Conservation (phyloP, 352 stramenopile genomes). For the Phytophthora gonapodyides region DNA sequence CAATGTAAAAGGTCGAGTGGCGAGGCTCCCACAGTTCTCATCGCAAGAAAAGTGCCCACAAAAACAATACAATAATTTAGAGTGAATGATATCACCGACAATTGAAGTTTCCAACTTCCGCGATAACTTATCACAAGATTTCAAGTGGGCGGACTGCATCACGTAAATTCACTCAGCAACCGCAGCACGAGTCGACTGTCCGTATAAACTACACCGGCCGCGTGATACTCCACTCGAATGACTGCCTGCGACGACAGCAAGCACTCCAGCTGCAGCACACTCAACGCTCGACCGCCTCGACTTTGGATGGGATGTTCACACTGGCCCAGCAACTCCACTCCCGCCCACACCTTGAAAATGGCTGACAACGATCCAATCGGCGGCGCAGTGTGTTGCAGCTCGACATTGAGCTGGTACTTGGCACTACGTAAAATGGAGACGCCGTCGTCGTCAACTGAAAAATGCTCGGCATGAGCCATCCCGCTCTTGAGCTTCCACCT, state of each 20-base stretch:
- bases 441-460: constrained; percentile 37
- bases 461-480: constrained; percentile 22
- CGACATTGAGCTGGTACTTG: constrained; percentile 42
- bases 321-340: constrained; percentile 23
- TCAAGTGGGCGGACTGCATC: too few species aligned
- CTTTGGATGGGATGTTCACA: constrained; percentile 24
- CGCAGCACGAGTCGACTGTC: constrained; percentile 27
- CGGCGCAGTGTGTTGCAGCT: constrained; percentile 30
- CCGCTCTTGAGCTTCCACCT: constrained; percentile 35
- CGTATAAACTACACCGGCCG: constrained; percentile 22
- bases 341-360: constrained; percentile 48
- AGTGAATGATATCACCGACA: too few species aligned
- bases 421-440: constrained; percentile 29
- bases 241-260: constrained; percentile 27
- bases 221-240: constrained; percentile 39
- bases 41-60: too few species aligned
- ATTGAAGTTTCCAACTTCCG: too few species aligned
- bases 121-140: too few species aligned
- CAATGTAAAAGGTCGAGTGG: too few species aligned
- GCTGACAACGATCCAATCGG: neutral
- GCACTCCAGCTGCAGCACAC: constrained; percentile 33
- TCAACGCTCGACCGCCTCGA: constrained; percentile 25
- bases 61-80: too few species aligned
- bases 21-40: too few species aligned
- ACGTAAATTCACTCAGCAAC: constrained; percentile 9